Evolutionary conservation across 2,329 filamentous ascomycete genomes (phyloP), one percentile per base, ranked within the genome.

Genomic region (Talaromyces sp.): DNA sequence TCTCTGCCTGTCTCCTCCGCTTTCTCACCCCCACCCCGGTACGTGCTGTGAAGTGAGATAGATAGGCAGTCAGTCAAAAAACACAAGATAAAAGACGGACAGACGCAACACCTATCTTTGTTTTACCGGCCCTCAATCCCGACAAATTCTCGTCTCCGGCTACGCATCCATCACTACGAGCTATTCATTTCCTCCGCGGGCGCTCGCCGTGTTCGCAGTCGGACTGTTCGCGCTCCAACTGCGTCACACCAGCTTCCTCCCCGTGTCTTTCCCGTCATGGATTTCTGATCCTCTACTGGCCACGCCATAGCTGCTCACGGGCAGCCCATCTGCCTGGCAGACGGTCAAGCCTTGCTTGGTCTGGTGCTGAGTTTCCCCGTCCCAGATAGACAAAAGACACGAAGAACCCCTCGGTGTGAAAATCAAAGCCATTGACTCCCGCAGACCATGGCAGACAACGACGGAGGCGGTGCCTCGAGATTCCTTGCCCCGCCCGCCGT

Each of bases 401-500:
- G 21, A 35, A 60, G 57, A 61, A 50, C 14, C 13, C 35, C 35
- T 17, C 35, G 4, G 35, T 38, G 35, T 38, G 35, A 38, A n/a
- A 38, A n/a, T 8, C 17, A 38, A 38, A n/a, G 35, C 35, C 35
- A 17, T 35, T 35, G 58, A 64, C 56, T 19, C 32, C 49, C 41
- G 53, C 38, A 49, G 49, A 75, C 61, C 51, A 79, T 79, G 78
- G 73, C 77, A 62, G 69, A 72, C 67, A 75, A 78, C 75, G 75
- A 68, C 67, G 65, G 66, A 52, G 49, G 43, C 21, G 66, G 71
- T 58, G 71, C 67, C 64, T 66, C 69, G 55, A 71, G 74, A 65
- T 77, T 74, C 65, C 75, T 80, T 55, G 75, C 77, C 60, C 75
- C 77, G 63, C 77, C 77, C 49, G 73, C 73, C 58, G 74, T 80